A percentile compares a stretch with the other conserved stretches of the same genome.
Evolutionary conservation across 176 grass and related monocot species (phyloP).

Genomic region (Rhynchospora tenuis): DNA sequence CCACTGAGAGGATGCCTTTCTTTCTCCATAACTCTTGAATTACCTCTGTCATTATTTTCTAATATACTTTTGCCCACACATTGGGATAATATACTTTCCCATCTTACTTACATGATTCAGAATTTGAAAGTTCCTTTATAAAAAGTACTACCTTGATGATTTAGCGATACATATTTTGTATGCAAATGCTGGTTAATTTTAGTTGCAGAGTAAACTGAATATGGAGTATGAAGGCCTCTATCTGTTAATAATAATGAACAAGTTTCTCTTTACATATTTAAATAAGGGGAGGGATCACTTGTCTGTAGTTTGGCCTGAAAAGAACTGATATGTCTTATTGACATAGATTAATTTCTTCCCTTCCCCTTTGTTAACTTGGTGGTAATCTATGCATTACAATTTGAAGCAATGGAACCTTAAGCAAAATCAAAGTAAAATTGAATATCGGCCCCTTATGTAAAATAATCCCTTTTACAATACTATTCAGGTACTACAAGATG

Average conservation of each 20-base stretch:
- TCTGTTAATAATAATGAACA: neutral
- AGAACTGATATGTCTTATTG: too few relatives aligned
- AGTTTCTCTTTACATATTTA: neutral
- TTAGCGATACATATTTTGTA: neutral
- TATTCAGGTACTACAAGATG: conserved; percentile 94
- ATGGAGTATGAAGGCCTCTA: neutral
- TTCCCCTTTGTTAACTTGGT: too few relatives aligned
- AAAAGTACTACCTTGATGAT: neutral
- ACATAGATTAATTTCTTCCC: too few relatives aligned
- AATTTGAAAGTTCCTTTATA: neutral
- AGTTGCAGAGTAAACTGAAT: neutral
- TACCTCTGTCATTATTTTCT: too few relatives aligned
- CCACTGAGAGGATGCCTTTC: too few relatives aligned
- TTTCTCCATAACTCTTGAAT: too few relatives aligned
- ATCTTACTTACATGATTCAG: neutral
- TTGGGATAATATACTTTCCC: too few relatives aligned
- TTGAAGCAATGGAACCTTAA: too few relatives aligned
- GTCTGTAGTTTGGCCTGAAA: too few relatives aligned
- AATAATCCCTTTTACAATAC: conserved; percentile 21
- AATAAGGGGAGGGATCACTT: too few relatives aligned
- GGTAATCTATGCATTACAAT: too few relatives aligned
- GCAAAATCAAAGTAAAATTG: neutral
- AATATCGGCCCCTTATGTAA: conserved; percentile 9
- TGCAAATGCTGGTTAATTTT: neutral
- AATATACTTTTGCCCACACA: too few relatives aligned